phyloP scores from a whole-genome alignment of 192 early-diverging fungal genomes.

The Funneliformis mosseae region DNA sequence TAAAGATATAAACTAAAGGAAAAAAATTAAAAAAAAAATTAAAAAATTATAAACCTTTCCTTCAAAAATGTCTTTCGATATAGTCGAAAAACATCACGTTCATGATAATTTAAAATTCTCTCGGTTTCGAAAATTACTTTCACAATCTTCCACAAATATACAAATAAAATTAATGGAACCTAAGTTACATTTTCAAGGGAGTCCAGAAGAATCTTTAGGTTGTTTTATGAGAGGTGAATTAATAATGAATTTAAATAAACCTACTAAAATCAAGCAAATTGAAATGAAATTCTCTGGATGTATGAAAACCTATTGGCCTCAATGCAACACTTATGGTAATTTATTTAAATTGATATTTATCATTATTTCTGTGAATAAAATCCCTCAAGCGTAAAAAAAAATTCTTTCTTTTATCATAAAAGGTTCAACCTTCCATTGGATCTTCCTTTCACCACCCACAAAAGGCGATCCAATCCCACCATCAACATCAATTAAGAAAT shows the following conservation, averaged over 20 bases:
- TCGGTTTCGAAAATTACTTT: neutral
- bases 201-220: slow-evolving; percentile 44
- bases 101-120: too few relatives aligned
- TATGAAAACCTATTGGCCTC: slow-evolving; percentile 44
- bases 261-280: slow-evolving; percentile 54
- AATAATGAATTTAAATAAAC: slow-evolving; percentile 49
- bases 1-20: too few relatives aligned
- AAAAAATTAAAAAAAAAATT: too few relatives aligned
- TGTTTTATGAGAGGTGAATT: slow-evolving; percentile 57
- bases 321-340: slow-evolving; percentile 52
- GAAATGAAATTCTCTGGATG: slow-evolving; percentile 53
- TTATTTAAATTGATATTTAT: slow-evolving; percentile 38
- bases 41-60: too few relatives aligned
- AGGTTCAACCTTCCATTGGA: neutral
- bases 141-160: neutral
- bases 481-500: slow-evolving; percentile 29
- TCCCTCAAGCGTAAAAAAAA: neutral
- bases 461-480: too few relatives aligned
- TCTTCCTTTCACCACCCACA: neutral
- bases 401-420: neutral
- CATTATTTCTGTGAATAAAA: slow-evolving; percentile 15
- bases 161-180: slow-evolving; percentile 19
- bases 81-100: too few relatives aligned
- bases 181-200: slow-evolving; percentile 34
- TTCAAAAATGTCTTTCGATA: too few relatives aligned